Evolutionary conservation across 805 yeast species (phyloP).

Genomic region (Grigorovia jiainica): DNA sequence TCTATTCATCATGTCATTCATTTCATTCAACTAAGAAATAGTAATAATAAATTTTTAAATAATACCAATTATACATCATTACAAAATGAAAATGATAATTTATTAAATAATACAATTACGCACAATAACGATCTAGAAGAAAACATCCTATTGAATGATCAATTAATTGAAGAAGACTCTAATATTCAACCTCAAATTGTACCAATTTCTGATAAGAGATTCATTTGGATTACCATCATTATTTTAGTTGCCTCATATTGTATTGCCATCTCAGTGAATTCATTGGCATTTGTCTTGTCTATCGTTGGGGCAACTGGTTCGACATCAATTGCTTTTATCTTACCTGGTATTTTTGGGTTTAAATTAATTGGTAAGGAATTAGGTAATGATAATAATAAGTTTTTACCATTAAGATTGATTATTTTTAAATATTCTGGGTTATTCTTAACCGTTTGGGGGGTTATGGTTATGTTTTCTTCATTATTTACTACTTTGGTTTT

Average conservation of each 20-base stretch:
- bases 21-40: slow-evolving; percentile 28
- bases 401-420: slow-evolving; percentile 21
- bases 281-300: slow-evolving; percentile 61
- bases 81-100: background rate
- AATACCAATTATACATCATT: no score
- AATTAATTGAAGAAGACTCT: slow-evolving; percentile 15
- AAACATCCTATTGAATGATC: background rate
- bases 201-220: slow-evolving; percentile 30
- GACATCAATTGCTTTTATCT: slow-evolving; percentile 64
- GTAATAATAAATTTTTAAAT: no score
- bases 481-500: slow-evolving; percentile 30
- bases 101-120: background rate
- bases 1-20: slow-evolving; percentile 65
- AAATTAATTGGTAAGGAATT: slow-evolving; percentile 20
- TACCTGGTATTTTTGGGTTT: slow-evolving; percentile 72
- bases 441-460: slow-evolving; percentile 39
- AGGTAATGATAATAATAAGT: slow-evolving; percentile 1
- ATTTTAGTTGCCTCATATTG: slow-evolving; percentile 42
- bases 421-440: slow-evolving; percentile 32
- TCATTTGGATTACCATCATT: slow-evolving; percentile 39
- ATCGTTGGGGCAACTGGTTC: slow-evolving; percentile 81
- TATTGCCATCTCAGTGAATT: slow-evolving; percentile 48
- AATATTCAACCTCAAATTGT: slow-evolving; percentile 7
- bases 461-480: slow-evolving; percentile 42
- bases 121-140: background rate